phyloP scores from a whole-genome alignment of 2,329 filamentous ascomycete genomes.

The Microdochium nivale region DNA sequence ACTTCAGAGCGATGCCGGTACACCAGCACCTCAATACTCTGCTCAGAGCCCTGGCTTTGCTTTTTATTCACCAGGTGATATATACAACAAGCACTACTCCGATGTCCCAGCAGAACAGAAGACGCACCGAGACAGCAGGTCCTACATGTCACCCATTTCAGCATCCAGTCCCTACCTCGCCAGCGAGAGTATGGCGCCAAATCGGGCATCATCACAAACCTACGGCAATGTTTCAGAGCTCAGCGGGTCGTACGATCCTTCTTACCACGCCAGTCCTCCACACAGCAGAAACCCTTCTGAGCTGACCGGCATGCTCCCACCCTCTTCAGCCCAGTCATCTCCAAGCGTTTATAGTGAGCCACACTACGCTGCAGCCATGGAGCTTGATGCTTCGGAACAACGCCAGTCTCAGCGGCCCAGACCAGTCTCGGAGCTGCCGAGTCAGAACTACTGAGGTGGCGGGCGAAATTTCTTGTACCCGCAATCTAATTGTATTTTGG shows the following conservation, averaged over 20 bases:
- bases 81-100: background rate
- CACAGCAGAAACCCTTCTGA: slow-evolving; percentile 8
- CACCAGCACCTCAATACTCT: background rate
- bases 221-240: background rate
- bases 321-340: background rate
- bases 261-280: slow-evolving; percentile 1
- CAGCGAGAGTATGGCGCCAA: background rate
- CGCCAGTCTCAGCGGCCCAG: background rate
- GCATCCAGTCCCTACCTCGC: background rate
- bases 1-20: slow-evolving; percentile 2
- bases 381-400: background rate
- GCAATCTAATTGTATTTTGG: no score
- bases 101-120: background rate
- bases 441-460: background rate
- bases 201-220: background rate
- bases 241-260: background rate
- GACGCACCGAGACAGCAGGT: background rate
- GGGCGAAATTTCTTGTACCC: no score
- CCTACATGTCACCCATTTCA: background rate
- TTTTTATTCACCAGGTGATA: slow-evolving; percentile 5
- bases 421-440: background rate
- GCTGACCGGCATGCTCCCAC: slow-evolving; percentile 3
- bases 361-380: background rate
- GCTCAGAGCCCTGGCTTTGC: slow-evolving; percentile 6
- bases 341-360: background rate